Evolutionary conservation across 805 yeast species (phyloP).

Genomic region (Wickerhamiella bombiphila): DNA sequence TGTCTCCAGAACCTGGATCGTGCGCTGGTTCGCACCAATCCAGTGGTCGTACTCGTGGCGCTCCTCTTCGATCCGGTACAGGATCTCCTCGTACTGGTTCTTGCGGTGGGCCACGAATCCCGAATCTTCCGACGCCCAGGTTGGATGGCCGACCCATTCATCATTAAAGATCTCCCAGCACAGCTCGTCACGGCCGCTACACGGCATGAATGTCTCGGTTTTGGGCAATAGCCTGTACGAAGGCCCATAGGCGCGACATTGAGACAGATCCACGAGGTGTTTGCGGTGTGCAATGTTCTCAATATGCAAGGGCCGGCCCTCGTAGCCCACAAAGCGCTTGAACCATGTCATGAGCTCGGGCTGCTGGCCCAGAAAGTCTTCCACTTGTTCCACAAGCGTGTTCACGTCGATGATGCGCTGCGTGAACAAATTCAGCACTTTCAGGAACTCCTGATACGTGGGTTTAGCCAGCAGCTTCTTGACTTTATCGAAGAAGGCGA

Average conservation of each 20-base stretch:
- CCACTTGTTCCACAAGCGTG: conserved; percentile 70
- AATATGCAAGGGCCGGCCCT: conserved; percentile 69
- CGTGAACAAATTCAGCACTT: conserved; percentile 71
- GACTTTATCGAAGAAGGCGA: conserved; percentile 80
- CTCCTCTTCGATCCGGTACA: conserved; percentile 92
- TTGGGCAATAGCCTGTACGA: conserved; percentile 87
- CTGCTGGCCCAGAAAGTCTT: conserved; percentile 69
- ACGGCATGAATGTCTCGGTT: conserved; percentile 89
- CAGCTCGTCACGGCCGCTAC: conserved; percentile 97
- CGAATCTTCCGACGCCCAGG: conserved; percentile 99
- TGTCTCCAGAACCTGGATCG: conserved; percentile 90
- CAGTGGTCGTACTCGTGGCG: conserved; percentile 93
- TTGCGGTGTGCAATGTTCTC: conserved; percentile 80
- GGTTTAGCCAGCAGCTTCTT: conserved; percentile 80
- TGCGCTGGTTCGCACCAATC: conserved; percentile 87
- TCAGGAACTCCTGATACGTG: conserved; percentile 82
- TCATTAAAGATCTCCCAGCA: conserved; percentile 98
- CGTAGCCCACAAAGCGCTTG: conserved; percentile 78
- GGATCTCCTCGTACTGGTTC: conserved; percentile 91
- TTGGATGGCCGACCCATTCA: conserved; percentile 99
- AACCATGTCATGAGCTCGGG: conserved; percentile 81
- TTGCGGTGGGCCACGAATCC: conserved; percentile 98
- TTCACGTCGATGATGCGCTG: conserved; percentile 79
- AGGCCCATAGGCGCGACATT: conserved; percentile 92
- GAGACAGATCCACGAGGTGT: conserved; percentile 75